Base-by-base conservation (phyloP, 192 early-diverging fungal genomes). In the Mortierella antarctica region DNA sequence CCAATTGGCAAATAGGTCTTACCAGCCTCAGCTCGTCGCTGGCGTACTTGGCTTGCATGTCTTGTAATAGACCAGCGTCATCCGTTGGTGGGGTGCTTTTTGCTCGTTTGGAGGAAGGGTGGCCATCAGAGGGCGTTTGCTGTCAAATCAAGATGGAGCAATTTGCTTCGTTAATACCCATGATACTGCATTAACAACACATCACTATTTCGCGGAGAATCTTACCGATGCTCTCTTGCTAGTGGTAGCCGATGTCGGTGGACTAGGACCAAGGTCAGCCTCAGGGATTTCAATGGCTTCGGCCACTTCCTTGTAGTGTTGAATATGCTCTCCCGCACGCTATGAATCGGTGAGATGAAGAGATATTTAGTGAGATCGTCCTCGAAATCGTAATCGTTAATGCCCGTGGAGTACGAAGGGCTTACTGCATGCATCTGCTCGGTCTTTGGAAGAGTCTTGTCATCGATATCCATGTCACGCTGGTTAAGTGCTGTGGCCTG, bases 401-500 rank as follows among this genome's bases (percentile, higher is more conserved):
- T 14, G 21, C 2, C 20, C 11, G 8, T 39, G 40, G 52, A 31
- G 31, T 14, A 57, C 18, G 41, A 7, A 18, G 3, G 39, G 40
- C 64, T 44, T 73, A 73, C 79, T 13, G 15, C 39, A 42, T 70
- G 53, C 54, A 82, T 84, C 46, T 79, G 68, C 51, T 78, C 60
- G 3, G 81, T 82, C 67, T 82, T 71, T 44, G 67, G 73, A 12
- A 73, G 48, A 0, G 82, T 70, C 46, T 86, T 74, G 67, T 86
- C 71, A 10, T 83, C 82, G 62, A 86, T 73, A 12, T 83, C 82
- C 46, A 71, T 72, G n/a, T 80, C 77, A 15, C n/a, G 64, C n/a
- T 73, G 82, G 50, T 75, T 72, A 5, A 83, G 65, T 6, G 84
- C 84, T 5, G 83, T 83, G 0, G 67, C 82, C 39, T 81, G 76